Evolutionary conservation across 805 yeast genomes (phyloP).

Genomic region (Lachancea sp.): DNA sequence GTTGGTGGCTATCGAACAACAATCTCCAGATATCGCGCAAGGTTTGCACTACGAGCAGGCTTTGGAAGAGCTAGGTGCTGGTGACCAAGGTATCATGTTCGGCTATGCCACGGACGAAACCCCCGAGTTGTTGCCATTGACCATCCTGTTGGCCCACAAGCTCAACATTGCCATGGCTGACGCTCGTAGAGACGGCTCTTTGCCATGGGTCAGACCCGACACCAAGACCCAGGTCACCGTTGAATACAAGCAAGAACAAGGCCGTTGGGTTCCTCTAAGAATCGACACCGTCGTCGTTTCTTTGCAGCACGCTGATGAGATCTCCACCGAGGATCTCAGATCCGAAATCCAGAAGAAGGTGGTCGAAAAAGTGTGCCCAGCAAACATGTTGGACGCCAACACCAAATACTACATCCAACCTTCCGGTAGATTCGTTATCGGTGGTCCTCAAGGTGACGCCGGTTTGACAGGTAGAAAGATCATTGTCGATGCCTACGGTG

Average conservation of each 20-base stretch:
- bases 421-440: conserved; percentile 98
- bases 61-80: conserved; percentile 98
- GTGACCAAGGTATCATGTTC: conserved; percentile 99
- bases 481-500: conserved; percentile 99
- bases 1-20: conserved; percentile 98
- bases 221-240: conserved; percentile 99
- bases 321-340: conserved; percentile 90
- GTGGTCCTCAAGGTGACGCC: conserved; percentile 99
- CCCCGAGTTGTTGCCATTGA: conserved; percentile 93
- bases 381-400: conserved; percentile 82
- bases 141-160: conserved; percentile 89
- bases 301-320: conserved; percentile 95
- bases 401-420: conserved; percentile 98
- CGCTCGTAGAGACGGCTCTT: conserved; percentile 93
- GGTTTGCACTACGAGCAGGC: conserved; percentile 95
- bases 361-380: conserved; percentile 88
- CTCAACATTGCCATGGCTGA: conserved; percentile 94
- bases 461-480: conserved; percentile 99
- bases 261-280: conserved; percentile 92
- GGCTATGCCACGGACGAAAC: conserved; percentile 99
- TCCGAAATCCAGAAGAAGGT: conserved; percentile 68
- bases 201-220: conserved; percentile 98
- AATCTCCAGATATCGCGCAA: conserved; percentile 98
- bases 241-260: conserved; percentile 88
- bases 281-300: conserved; percentile 97